Evolutionary conservation across 208 protist species (phyloP), one percentile per base, ranked within the genome.

Genomic region (Trypanosoma theileri): DNA sequence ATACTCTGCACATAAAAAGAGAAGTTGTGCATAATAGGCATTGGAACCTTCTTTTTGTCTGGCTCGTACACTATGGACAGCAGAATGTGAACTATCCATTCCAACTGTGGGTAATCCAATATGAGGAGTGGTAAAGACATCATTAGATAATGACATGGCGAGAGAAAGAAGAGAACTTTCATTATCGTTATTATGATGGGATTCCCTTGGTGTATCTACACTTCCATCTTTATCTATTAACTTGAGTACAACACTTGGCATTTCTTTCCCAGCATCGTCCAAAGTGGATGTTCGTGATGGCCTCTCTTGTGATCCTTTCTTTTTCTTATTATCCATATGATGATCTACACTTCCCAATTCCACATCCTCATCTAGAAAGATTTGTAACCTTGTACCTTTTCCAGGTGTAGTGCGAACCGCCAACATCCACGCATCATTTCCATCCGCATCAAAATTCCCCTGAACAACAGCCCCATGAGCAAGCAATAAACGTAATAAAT

Each of bases 391-490:
- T 14, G 42, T 76, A 13, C 71, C 71, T 53, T 59, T 76, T 35
- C 71, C 64, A 40, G 71, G 71, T 26, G 24, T 53, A 0, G 48
- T 28, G 41, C 71, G 41, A 11, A 86, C 53, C 53, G 83, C 88
- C 0, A 91, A 71, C 66, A 94, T 76, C 85, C 85, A 94, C 10
- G 84, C 85, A 74, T 94, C 88, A 53, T 78, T 73, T 52, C 88
- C 88, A 10, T 71, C 73, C 21, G 24, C 48, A 68, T 94, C 85
- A 62, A 85, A 88, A 46, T 80, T 77, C 0, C 88, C 85, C 45
- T 79, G 82, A 41, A 84, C 59, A 7, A 81, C 69, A 19, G 85
- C 88, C 28, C 88, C 88, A 54, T 78, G 40, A 9, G 46, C 21
- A 22, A 94, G 73, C 19, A 94, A 71, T n/a, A 84, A 56, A 14